Evolutionary conservation across 257 asterid species (phyloP).

Genomic region (Euphrasia confusa): DNA sequence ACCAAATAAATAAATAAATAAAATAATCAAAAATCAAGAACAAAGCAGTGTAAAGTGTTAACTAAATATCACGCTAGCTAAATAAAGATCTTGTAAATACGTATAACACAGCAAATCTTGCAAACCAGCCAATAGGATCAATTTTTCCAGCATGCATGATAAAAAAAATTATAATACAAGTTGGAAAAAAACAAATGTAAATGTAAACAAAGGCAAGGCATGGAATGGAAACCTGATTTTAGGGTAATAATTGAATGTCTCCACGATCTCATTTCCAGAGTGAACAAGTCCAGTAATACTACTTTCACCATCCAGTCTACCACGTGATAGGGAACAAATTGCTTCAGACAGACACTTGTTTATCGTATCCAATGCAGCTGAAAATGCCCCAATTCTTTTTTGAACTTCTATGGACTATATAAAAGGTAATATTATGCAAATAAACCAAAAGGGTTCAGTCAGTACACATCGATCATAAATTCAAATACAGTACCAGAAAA

Average conservation of each 20-base stretch:
- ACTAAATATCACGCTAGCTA: too few species aligned
- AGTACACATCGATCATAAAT: slow-evolving; percentile 13
- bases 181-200: background rate
- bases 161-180: background rate
- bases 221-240: slow-evolving; percentile 60
- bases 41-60: background rate
- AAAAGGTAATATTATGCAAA: slow-evolving; percentile 21
- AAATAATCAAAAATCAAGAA: background rate
- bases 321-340: slow-evolving; percentile 78
- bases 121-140: background rate
- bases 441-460: slow-evolving; percentile 11
- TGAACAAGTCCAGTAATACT: slow-evolving; percentile 69
- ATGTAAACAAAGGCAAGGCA: slow-evolving; percentile 19
- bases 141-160: slow-evolving; percentile 10
- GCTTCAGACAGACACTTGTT: slow-evolving; percentile 94
- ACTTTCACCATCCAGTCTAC: slow-evolving; percentile 92
- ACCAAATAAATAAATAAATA: background rate
- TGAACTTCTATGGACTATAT: slow-evolving; percentile 85
- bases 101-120: too few species aligned
- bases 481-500: too few species aligned
- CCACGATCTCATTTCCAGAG: slow-evolving; percentile 87
- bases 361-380: slow-evolving; percentile 77
- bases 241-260: slow-evolving; percentile 70
- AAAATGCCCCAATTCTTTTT: slow-evolving; percentile 89
- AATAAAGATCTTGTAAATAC: too few species aligned